These are phyloP conservation scores for Fusarium sp. DNA, from an alignment of 2,329 filamentous ascomycete genomes.

Conservation along the genomic window DNA sequence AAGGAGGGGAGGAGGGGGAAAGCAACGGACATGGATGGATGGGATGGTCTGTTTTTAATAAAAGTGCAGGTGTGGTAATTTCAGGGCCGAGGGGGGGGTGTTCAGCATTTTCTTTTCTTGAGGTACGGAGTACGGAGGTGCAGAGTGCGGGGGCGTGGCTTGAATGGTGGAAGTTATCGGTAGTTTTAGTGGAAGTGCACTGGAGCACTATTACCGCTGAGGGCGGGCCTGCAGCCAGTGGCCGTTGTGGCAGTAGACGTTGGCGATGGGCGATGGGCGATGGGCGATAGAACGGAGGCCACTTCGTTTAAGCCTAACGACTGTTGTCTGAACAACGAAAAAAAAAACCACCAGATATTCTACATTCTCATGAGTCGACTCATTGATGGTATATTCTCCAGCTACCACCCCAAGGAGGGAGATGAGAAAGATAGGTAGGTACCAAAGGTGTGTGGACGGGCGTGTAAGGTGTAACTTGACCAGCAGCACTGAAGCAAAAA, in stretches of 20 bases:
- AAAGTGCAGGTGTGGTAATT: constrained; percentile 46
- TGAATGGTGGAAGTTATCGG: constrained; percentile 7
- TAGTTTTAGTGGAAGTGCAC: constrained; percentile 29
- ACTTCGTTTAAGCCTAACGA: constrained; percentile 8
- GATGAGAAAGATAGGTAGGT: constrained; percentile 12
- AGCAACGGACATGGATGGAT: constrained; percentile 45
- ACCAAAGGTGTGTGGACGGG: constrained; percentile 33
- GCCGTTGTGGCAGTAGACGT: constrained; percentile 25
- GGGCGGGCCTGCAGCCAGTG: constrained; percentile 18
- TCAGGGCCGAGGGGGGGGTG: constrained; percentile 41
- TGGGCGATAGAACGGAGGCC: neutral
- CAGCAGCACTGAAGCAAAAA: neutral
- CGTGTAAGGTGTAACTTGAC: constrained; percentile 33
- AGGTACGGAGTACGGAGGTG: neutral
- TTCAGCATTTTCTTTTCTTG: constrained; percentile 29
- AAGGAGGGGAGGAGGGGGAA: constrained; percentile 48
- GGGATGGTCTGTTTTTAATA: constrained; percentile 51
- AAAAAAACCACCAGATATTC: neutral
- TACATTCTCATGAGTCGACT: neutral
- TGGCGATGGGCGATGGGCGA: constrained; percentile 1
- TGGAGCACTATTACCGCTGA: constrained; percentile 24
- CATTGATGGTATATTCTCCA: neutral
- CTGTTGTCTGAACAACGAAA: neutral
- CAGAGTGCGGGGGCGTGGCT: constrained; percentile 29
- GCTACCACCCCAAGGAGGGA: constrained; percentile 13